A percentile compares a stretch with the other conserved stretches of the same genome.
These are phyloP conservation scores for Calonectria leucothoes DNA, from an alignment of 2,329 filamentous ascomycete genomes.

Conservation along the genomic window DNA sequence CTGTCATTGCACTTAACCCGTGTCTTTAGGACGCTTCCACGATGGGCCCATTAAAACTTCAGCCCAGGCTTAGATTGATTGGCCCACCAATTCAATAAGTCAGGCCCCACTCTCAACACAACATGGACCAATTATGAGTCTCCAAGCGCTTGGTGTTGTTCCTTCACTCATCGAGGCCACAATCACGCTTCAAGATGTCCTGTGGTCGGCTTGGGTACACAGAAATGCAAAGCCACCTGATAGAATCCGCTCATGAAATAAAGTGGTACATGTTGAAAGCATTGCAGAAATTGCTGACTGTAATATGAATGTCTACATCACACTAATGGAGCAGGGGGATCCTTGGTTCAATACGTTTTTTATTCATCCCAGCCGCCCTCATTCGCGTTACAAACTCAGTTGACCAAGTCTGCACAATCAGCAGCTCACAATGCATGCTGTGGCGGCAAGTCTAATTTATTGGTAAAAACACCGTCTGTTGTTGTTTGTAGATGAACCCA, in stretches of 20 bases:
- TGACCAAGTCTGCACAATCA: neutral
- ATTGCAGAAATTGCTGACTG: neutral
- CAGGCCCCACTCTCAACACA: neutral
- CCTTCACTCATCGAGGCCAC: neutral
- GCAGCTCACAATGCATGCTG: neutral
- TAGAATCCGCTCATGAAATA: too few relatives aligned
- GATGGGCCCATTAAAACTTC: neutral
- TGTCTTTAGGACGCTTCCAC: neutral
- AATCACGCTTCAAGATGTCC: too few relatives aligned
- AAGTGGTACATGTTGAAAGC: too few relatives aligned
- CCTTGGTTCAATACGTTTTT: neutral
- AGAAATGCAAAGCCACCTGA: neutral
- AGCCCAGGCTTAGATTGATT: neutral
- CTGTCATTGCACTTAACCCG: neutral
- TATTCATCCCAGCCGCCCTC: neutral
- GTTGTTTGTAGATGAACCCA: neutral
- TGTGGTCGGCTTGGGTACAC: neutral
- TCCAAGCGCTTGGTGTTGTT: neutral
- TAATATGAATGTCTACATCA: neutral
- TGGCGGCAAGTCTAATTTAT: neutral
- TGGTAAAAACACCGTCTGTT: neutral
- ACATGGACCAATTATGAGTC: neutral
- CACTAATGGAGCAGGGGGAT: too few relatives aligned
- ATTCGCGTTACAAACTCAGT: neutral
- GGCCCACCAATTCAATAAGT: neutral